Percentiles rank a stretch among this genome's conserved stretches.
Evolutionary conservation across 257 asterid species (phyloP).

Genomic region (Catharanthus roseus): DNA sequence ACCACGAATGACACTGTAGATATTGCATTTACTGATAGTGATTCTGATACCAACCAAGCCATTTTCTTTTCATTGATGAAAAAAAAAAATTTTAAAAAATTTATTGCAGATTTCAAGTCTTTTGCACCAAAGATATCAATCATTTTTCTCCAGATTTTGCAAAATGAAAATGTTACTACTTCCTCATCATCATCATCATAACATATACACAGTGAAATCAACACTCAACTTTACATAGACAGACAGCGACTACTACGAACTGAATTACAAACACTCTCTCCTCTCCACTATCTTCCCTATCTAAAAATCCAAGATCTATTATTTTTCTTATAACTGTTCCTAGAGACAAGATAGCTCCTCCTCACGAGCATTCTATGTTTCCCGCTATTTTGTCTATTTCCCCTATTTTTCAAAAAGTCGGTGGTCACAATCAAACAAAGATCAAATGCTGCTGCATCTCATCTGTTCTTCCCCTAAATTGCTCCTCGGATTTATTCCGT

Average conservation of each 20-base stretch:
- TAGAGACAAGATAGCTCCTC: not conserved
- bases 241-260: not conserved
- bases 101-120: too few relatives aligned
- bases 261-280: too few relatives aligned
- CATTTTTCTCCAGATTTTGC: not conserved
- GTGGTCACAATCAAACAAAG: too few relatives aligned
- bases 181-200: not conserved
- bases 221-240: slow-evolving; percentile 10
- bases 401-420: not conserved
- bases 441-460: slow-evolving; percentile 19
- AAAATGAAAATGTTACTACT: not conserved
- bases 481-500: not conserved
- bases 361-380: slow-evolving; percentile 2
- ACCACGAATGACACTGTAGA: not conserved
- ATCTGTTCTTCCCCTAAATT: slow-evolving; percentile 7
- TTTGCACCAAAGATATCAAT: slow-evolving; percentile 5
- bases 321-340: not conserved
- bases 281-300: too few relatives aligned
- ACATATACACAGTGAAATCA: slow-evolving; percentile 1
- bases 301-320: too few relatives aligned
- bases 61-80: too few relatives aligned
- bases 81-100: too few relatives aligned
- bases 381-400: slow-evolving; percentile 6
- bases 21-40: not conserved
- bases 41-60: too few relatives aligned